A percentile compares a stretch with the other conserved stretches of the same genome.
Conservation (phyloP, 116 monocot genomes). For the Papilionanthe hybrid region DNA sequence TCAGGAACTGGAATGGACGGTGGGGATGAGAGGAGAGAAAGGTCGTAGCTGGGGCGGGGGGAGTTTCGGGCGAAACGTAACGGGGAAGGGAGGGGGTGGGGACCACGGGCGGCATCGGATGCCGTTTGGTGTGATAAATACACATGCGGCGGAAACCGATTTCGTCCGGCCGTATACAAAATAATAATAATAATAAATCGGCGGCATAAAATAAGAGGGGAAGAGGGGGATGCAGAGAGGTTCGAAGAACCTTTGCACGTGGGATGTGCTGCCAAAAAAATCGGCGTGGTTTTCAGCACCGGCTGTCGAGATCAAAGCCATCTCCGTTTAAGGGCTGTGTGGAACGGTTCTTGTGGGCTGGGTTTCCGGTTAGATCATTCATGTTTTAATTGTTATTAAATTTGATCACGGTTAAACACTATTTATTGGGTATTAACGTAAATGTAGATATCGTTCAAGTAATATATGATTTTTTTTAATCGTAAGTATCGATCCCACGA, state of each 20-base stretch:
- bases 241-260: conserved; percentile 6
- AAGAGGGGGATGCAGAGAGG: background rate
- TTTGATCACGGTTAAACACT: too few relatives aligned
- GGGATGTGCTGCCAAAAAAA: conserved; percentile 7
- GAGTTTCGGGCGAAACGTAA: background rate
- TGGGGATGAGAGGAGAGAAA: background rate
- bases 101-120: conserved; percentile 4
- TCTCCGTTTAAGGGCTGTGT: too few relatives aligned
- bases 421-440: too few relatives aligned
- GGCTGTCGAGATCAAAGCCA: background rate
- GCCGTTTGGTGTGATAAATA: background rate
- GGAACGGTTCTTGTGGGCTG: too few relatives aligned
- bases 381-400: too few relatives aligned
- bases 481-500: too few relatives aligned
- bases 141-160: background rate
- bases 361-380: too few relatives aligned
- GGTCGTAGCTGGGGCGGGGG: background rate
- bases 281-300: conserved; percentile 9
- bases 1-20: background rate
- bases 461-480: too few relatives aligned
- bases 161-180: background rate
- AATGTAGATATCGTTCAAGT: too few relatives aligned
- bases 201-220: background rate
- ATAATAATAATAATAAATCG: background rate
- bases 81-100: background rate